Evolutionary conservation across 2,329 filamentous ascomycete genomes (phyloP).

Genomic region (Aureobasidium subglaciale): DNA sequence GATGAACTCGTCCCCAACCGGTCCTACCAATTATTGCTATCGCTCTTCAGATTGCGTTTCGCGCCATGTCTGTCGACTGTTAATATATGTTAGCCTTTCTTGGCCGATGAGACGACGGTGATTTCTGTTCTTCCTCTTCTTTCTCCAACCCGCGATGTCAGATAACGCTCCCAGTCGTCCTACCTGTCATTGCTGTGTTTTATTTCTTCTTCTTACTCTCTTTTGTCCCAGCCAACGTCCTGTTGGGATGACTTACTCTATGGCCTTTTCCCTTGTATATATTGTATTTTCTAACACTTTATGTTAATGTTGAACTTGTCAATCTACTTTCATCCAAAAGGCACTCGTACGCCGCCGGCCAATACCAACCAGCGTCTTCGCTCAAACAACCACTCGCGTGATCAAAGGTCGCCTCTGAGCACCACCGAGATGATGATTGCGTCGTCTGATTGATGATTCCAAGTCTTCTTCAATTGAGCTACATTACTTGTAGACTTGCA

Average conservation of each 20-base stretch:
- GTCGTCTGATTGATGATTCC: too few species aligned
- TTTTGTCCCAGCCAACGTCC: neutral
- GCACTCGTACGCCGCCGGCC: too few species aligned
- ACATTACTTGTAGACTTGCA: too few species aligned
- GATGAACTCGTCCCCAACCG: neutral
- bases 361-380: too few species aligned
- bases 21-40: neutral
- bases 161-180: neutral
- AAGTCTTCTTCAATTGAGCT: too few species aligned
- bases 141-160: neutral
- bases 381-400: too few species aligned
- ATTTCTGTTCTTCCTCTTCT: neutral
- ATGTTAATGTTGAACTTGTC: constrained; percentile 6
- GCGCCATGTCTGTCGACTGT: neutral
- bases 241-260: neutral
- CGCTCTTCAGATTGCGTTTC: neutral
- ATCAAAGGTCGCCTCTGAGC: too few species aligned
- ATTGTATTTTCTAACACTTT: constrained; percentile 5
- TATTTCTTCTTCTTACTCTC: constrained; percentile 7
- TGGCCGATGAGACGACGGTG: neutral
- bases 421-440: too few species aligned
- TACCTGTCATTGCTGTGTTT: neutral
- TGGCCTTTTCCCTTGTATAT: constrained; percentile 8
- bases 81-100: neutral
- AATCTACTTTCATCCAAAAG: neutral